Evolutionary conservation across 768 basidiomycete genomes (phyloP).

Genomic region (Termitomyces sp.): DNA sequence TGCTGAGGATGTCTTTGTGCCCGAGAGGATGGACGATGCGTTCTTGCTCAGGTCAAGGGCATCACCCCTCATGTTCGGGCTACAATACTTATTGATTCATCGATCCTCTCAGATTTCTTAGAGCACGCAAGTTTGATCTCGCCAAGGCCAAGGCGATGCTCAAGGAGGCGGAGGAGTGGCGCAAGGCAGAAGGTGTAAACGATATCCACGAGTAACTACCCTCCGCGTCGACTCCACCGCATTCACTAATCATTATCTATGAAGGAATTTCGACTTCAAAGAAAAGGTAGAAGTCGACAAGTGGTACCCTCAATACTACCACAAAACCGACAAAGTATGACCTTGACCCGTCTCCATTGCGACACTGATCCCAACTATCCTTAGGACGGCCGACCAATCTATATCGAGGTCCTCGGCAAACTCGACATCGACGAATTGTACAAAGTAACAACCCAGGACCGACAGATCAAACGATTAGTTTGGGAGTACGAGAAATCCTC

Average conservation of each 20-base stretch:
- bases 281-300: slow-evolving; percentile 83
- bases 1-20: slow-evolving; percentile 57
- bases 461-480: slow-evolving; percentile 86
- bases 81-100: background rate
- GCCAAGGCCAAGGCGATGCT: slow-evolving; percentile 83
- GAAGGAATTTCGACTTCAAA: slow-evolving; percentile 80
- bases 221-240: no score
- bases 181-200: slow-evolving; percentile 80
- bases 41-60: slow-evolving; percentile 11
- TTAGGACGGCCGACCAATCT: slow-evolving; percentile 92
- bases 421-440: slow-evolving; percentile 87
- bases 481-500: slow-evolving; percentile 92
- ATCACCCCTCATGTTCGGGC: background rate
- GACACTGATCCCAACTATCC: slow-evolving; percentile 2
- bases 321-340: slow-evolving; percentile 88
- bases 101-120: slow-evolving; percentile 62
- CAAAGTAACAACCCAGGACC: slow-evolving; percentile 77
- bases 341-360: background rate
- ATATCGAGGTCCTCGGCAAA: slow-evolving; percentile 89
- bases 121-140: slow-evolving; percentile 92
- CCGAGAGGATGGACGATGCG: slow-evolving; percentile 53
- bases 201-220: slow-evolving; percentile 61
- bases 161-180: slow-evolving; percentile 80
- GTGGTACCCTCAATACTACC: slow-evolving; percentile 95
- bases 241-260: background rate